A percentile compares a stretch with the other conserved stretches of the same genome.
These are phyloP conservation scores for Pichia nakasei DNA, from an alignment of 805 yeast species.

Conservation along the genomic window DNA sequence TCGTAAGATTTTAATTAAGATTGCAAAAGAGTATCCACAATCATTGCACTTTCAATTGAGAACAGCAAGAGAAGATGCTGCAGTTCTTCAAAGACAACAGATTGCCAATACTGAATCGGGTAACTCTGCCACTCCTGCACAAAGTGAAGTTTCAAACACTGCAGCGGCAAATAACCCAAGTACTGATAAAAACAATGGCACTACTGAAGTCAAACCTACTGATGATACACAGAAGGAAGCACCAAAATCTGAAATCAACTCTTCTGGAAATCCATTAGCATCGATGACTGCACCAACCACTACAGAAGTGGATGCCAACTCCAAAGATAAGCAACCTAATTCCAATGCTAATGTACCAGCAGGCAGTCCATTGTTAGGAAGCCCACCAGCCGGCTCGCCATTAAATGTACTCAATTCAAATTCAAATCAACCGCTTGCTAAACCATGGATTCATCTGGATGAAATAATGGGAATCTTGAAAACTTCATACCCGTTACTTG, in stretches of 20 bases:
- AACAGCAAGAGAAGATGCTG: conserved; percentile 90
- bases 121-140: background rate
- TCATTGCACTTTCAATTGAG: conserved; percentile 93
- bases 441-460: conserved; percentile 88
- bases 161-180: background rate
- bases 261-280: too few species aligned
- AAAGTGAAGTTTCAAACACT: background rate
- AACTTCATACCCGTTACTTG: conserved; percentile 91
- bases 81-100: conserved; percentile 70
- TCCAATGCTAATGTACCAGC: background rate
- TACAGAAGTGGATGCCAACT: too few species aligned
- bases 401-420: background rate
- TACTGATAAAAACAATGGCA: background rate
- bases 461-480: conserved; percentile 92
- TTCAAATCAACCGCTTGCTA: conserved; percentile 30
- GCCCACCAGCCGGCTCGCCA: conserved; percentile 1
- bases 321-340: too few species aligned
- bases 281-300: too few species aligned
- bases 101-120: background rate
- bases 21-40: conserved; percentile 96
- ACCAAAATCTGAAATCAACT: too few species aligned
- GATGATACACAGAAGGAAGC: too few species aligned
- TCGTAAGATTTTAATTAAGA: conserved; percentile 76
- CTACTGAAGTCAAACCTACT: too few species aligned
- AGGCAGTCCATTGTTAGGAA: too few species aligned